phyloP scores from a whole-genome alignment of 805 yeast genomes.

The Candida germanica region DNA sequence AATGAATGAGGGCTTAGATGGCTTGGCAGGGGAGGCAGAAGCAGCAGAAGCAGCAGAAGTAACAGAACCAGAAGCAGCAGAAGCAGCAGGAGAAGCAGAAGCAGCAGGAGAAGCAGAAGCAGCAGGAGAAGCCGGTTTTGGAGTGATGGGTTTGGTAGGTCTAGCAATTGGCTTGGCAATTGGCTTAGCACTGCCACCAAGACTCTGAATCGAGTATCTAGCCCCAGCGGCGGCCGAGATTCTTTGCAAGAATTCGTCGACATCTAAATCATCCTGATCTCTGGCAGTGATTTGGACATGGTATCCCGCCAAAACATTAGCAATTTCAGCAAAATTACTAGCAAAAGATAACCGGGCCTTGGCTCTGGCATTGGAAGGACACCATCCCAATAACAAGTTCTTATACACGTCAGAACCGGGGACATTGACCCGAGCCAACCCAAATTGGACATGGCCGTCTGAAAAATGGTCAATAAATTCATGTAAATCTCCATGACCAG shows the following conservation, averaged over 20 bases:
- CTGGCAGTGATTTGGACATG: conserved; percentile 98
- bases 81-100: conserved; percentile 12
- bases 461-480: conserved; percentile 81
- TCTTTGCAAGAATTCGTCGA: conserved; percentile 67
- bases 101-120: conserved; percentile 18
- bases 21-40: conserved; percentile 14
- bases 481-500: conserved; percentile 64
- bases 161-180: conserved; percentile 20
- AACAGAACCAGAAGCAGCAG: background rate
- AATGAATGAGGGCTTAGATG: conserved; percentile 23
- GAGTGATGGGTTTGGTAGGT: conserved; percentile 15
- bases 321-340: conserved; percentile 70
- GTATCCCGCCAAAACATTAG: conserved; percentile 71
- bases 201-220: conserved; percentile 49
- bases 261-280: conserved; percentile 84
- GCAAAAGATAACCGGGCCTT: conserved; percentile 75
- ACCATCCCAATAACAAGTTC: conserved; percentile 87
- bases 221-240: conserved; percentile 95
- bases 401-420: conserved; percentile 91
- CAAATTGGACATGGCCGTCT: conserved; percentile 87
- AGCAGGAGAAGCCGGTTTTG: conserved; percentile 19
- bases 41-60: too few relatives aligned
- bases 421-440: conserved; percentile 81
- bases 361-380: conserved; percentile 92
- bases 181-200: conserved; percentile 22